Percentiles rank a stretch among this genome's conserved stretches.
Evolutionary conservation across 129 eudicot species (phyloP).

Genomic region (Daucus carota): DH1_v3.0 NC_030388.2:27233001-27233500

Average conservation of each 20-base stretch:
- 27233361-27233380: conserved; percentile 94
- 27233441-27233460: background rate
- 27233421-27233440: conserved; percentile 20
- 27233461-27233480: background rate
- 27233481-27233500: background rate
- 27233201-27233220: background rate
- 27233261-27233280: conserved; percentile 18
- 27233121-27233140: background rate
- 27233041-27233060: background rate
- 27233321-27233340: conserved; percentile 73
- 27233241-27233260: conserved; percentile 19
- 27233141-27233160: background rate
- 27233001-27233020: background rate
- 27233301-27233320: conserved; percentile 34
- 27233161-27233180: background rate
- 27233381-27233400: conserved; percentile 74
- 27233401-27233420: conserved; percentile 98
- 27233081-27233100: background rate
- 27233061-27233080: background rate
- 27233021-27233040: background rate
- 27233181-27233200: conserved; percentile 5
- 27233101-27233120: background rate
- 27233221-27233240: conserved; percentile 16
- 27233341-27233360: conserved; percentile 72
- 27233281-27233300: conserved; percentile 22